Base-by-base conservation (phyloP, 345 rosid genomes). In the Sonneratia caseolaris region DNA sequence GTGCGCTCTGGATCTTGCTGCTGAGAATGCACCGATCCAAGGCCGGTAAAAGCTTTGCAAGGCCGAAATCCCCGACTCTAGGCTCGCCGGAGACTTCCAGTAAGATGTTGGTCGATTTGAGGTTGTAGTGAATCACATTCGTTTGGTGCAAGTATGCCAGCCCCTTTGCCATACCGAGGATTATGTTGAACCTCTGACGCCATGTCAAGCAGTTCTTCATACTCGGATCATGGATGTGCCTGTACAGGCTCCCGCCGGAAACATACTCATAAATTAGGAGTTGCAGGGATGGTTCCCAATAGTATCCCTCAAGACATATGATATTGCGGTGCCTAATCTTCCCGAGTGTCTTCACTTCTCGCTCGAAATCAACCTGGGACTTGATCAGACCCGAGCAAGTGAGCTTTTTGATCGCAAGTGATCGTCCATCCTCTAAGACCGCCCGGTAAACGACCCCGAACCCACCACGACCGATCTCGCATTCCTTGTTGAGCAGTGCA, bases 1-100 rank as follows among this genome's bases (percentile, higher is more conserved):
- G 82, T 1, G 98, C 97, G 70, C 97, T 90, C 81, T 95, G 99
- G 70, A 95, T 92, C 81, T 95, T 95, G 83, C 99, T 90, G 78
- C 99, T 95, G 74, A 95, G 76, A 47, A 92, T 80, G 71, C 97
- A 90, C 36, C 94, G 92, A 73, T 92, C 98, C 68, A 95, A 74
- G 68, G 73, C 77, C 21, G 99, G 93, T 82, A 95, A 76, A 24
- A 95, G 81, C 75, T 87, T 87, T 27, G 92, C 97, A 43, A 95
- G 86, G 51, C 97, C 98, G 65, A 82, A 95, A 78, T 95, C 99
- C 11, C 96, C 94, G 3, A 95, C 90, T 79, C 91, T 95, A 11
- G 94, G 77, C 74, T 89, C 94, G 3, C 98, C 94, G 0, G 86
- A 84, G 68, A 82, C 72, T 53, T 95, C 91, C 66, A 95, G 79